Base-by-base conservation (phyloP, 345 rosid genomes). In the Rhodamnia rubescens region DNA sequence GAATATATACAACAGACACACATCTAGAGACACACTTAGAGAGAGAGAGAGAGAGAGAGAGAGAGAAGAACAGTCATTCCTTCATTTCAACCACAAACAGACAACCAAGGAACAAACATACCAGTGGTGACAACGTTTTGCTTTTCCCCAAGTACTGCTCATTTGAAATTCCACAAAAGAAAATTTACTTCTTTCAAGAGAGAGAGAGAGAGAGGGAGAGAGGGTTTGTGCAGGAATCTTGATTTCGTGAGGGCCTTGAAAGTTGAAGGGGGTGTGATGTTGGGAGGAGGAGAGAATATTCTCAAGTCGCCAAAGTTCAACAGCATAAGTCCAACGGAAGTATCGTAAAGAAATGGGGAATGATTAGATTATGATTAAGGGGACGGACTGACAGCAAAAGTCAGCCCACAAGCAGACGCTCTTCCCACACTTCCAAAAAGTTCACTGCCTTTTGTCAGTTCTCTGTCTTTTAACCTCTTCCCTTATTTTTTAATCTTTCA, bases 361-460 rank as follows among this genome's bases (percentile, higher is more conserved):
- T 87, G 92, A 95, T 97, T 97, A 95, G 98, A 97, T 92, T 97
- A 95, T 97, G 96, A 97, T 97, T 93, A 97, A 89, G 89, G 47
- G 83, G 82, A n/a, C 74, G 83, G 82, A 14, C 83, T 69, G 81
- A 56, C 89, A 90, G 91, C 88, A 91, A 89, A 95, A 94, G 98
- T 97, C 98, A 95, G 96, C 98, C 92, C 98, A 89, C 95, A 95
- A 92, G 89, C 84, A 87, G 93, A 95, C 95, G 95, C 95, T 90
- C 95, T 88, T 75, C 95, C 89, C 96, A 86, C 90, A 85, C 90
- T 91, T 91, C 96, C 88, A 95, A 95, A 93, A 91, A 94, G n/a
- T 93, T 94, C 96, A 92, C 95, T 94, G 96, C 93, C 92, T 92
- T 92, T 94, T 91, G 95, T 93, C 96, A 94, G 95, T 92, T 93